These are phyloP conservation scores for Choiromyces venosus DNA, from an alignment of 495 filamentous ascomycete genomes.

Conservation along the genomic window DNA sequence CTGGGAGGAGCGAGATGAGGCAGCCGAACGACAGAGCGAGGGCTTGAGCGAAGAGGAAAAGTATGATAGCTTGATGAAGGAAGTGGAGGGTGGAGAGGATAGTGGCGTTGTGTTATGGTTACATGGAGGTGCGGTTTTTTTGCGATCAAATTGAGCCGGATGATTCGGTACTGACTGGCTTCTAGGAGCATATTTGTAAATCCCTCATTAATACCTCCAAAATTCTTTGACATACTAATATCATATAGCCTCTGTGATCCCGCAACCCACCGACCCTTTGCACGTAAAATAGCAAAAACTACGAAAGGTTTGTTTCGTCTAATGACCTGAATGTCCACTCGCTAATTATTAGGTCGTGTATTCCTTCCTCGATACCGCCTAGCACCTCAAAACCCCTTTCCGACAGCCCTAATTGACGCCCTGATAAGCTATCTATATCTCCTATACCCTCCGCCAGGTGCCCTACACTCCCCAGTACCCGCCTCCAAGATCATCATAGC, in stretches of 20 bases:
- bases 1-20: slow-evolving; percentile 48
- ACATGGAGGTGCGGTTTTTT: slow-evolving; percentile 80
- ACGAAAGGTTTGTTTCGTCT: slow-evolving; percentile 44
- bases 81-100: slow-evolving; percentile 49
- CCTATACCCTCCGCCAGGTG: slow-evolving; percentile 68
- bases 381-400: slow-evolving; percentile 77
- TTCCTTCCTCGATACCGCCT: slow-evolving; percentile 84
- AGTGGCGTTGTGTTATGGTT: slow-evolving; percentile 75
- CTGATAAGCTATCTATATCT: slow-evolving; percentile 75
- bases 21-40: slow-evolving; percentile 42
- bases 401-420: slow-evolving; percentile 76
- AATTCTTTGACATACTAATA: slow-evolving; percentile 10
- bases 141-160: not conserved
- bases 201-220: not conserved
- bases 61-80: slow-evolving; percentile 66
- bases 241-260: slow-evolving; percentile 63
- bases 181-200: slow-evolving; percentile 44
- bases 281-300: slow-evolving; percentile 49
- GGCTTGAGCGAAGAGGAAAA: slow-evolving; percentile 62
- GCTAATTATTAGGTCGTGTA: slow-evolving; percentile 46
- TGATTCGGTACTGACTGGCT: not conserved
- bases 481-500: slow-evolving; percentile 68
- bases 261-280: slow-evolving; percentile 53
- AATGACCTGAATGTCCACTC: not conserved
- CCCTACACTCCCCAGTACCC: slow-evolving; percentile 63